Evolutionary conservation across 345 rosid genomes (phyloP).

Genomic region (Moringa oleifera): DNA sequence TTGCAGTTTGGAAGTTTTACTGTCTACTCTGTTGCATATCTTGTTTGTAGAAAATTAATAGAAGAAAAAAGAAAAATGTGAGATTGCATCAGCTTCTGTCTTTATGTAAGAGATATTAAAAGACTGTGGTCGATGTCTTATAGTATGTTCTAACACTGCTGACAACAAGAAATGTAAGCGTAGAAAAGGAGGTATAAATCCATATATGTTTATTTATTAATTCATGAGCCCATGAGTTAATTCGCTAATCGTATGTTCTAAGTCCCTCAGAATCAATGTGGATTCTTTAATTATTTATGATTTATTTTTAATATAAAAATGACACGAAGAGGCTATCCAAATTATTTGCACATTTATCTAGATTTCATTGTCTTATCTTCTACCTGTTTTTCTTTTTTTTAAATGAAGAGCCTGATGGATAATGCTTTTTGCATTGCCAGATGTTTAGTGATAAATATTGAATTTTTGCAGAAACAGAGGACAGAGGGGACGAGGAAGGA

Average conservation of each 20-base stretch:
- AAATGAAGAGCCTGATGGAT: not conserved
- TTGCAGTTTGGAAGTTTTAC: not conserved
- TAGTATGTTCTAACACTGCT: no score
- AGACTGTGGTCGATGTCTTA: no score
- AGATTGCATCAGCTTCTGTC: no score
- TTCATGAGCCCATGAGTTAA: not conserved
- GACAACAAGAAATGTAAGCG: not conserved
- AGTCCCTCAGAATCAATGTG: no score
- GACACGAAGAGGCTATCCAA: not conserved
- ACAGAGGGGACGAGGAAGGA: conserved; percentile 29
- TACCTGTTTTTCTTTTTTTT: no score
- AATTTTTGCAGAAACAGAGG: conserved; percentile 25
- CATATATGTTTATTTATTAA: not conserved
- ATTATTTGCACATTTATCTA: no score
- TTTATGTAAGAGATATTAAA: no score
- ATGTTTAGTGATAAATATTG: not conserved
- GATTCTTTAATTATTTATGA: no score
- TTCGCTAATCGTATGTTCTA: no score
- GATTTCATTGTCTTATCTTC: not conserved
- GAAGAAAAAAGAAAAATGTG: not conserved
- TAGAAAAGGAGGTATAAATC: not conserved
- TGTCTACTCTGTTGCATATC: not conserved
- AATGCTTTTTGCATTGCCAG: not conserved
- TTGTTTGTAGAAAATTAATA: not conserved
- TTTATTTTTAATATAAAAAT: no score